phyloP scores from a whole-genome alignment of 305 asterid genomes.

The Fraxinus xanthoxyloides region DNA sequence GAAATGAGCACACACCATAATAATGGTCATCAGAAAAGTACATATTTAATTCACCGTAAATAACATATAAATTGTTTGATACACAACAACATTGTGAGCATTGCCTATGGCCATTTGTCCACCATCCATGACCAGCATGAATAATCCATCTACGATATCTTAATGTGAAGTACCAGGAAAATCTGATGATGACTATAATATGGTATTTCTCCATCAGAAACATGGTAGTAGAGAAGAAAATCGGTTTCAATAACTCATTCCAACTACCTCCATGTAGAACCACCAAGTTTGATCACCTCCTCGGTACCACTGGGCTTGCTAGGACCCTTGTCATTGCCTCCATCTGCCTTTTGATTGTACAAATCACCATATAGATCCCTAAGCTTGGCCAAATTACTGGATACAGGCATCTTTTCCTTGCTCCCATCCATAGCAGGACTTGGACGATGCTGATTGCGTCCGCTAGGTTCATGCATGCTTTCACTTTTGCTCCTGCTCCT shows the following conservation, averaged over 20 bases:
- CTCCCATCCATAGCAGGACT: conserved; percentile 47
- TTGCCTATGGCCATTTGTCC: background rate
- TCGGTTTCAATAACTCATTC: background rate
- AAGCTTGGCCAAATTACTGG: conserved; percentile 87
- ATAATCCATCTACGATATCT: background rate
- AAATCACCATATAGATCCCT: conserved; percentile 81
- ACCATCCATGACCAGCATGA: background rate
- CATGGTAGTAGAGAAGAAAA: background rate
- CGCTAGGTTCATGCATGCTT: conserved; percentile 41
- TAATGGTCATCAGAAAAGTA: background rate
- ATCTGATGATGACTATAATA: background rate
- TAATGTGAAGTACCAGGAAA: conserved; percentile 10
- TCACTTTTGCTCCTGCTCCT: conserved; percentile 55
- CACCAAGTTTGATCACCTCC: conserved; percentile 91
- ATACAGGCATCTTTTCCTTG: conserved; percentile 52
- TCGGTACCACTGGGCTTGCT: conserved; percentile 58
- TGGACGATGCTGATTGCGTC: conserved; percentile 33
- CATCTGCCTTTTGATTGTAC: conserved; percentile 62
- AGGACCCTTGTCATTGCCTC: conserved; percentile 42
- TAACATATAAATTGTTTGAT: conserved; percentile 4
- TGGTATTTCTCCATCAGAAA: background rate
- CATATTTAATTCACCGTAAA: conserved; percentile 1
- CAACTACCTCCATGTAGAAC: conserved; percentile 79
- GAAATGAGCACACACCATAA: background rate
- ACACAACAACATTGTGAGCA: background rate